Conservation (phyloP, 768 basidiomycete species). For the Tricholoma matsutake region DNA sequence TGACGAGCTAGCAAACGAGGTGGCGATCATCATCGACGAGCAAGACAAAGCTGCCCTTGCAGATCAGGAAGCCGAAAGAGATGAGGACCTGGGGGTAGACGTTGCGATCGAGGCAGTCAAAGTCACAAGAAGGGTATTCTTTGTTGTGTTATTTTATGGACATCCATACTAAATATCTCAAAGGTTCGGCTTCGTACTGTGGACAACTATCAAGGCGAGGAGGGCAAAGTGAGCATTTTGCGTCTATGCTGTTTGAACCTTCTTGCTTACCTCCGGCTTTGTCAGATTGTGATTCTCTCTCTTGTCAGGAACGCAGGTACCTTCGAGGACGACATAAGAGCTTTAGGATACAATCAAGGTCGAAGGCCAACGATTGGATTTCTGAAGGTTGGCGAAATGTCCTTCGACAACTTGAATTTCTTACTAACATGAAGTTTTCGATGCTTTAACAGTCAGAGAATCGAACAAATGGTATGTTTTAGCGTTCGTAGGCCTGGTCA, state of each 20-base stretch:
- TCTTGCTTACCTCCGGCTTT: too few relatives aligned
- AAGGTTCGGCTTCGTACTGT: conserved; percentile 71
- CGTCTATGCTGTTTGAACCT: too few relatives aligned
- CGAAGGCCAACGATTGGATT: conserved; percentile 58
- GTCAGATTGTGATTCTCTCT: conserved; percentile 72
- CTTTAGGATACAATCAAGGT: conserved; percentile 24
- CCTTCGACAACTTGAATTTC: too few relatives aligned
- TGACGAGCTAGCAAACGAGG: conserved; percentile 37
- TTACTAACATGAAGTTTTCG: too few relatives aligned
- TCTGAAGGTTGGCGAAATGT: too few relatives aligned
- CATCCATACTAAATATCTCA: not conserved
- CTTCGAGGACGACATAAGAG: conserved; percentile 23
- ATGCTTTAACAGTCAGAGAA: too few relatives aligned
- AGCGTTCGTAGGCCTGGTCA: too few relatives aligned
- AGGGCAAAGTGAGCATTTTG: conserved; percentile 46
- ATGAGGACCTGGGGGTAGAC: conserved; percentile 18
- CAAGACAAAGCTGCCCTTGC: conserved; percentile 61
- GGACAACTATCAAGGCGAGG: conserved; percentile 78
- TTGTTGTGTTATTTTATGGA: not conserved
- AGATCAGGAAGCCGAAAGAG: conserved; percentile 44
- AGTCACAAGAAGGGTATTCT: conserved; percentile 51
- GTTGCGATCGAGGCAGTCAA: conserved; percentile 42
- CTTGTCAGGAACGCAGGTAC: conserved; percentile 67
- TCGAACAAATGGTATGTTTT: conserved; percentile 49
- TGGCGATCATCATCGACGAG: conserved; percentile 68